phyloP scores from a whole-genome alignment of 805 yeast species.

The Wickerhamiella galacta region DNA sequence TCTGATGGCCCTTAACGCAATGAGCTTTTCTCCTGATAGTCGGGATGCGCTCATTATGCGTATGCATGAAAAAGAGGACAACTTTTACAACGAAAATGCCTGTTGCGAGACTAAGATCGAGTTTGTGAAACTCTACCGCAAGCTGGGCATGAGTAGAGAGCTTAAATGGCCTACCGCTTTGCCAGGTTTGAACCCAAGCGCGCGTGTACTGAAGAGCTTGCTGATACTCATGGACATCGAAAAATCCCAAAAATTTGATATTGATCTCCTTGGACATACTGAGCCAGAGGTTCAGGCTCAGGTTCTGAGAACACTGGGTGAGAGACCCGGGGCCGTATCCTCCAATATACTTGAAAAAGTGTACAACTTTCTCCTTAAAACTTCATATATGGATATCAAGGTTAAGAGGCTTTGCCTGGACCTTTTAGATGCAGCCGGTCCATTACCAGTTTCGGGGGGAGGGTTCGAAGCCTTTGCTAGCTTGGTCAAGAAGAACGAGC shows the following conservation, averaged over 20 bases:
- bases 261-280: neutral
- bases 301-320: no score
- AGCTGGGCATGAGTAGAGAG: neutral
- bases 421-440: no score
- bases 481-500: no score
- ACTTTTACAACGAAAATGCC: neutral
- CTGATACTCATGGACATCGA: neutral
- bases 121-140: slow-evolving; percentile 3
- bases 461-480: no score
- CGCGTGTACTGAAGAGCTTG: slow-evolving; percentile 4
- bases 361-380: no score
- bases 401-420: no score
- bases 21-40: neutral
- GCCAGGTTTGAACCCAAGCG: slow-evolving; percentile 4
- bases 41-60: neutral
- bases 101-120: slow-evolving; percentile 9
- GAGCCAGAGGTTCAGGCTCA: slow-evolving; percentile 2
- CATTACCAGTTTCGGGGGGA: no score
- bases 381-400: no score
- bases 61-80: neutral
- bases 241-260: neutral
- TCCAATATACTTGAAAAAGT: no score
- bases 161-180: neutral
- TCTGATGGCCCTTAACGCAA: slow-evolving; percentile 4
- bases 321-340: no score